Conservation (phyloP, 1,139 yeast genomes). For the Yamadazyma jaroonii region DNA sequence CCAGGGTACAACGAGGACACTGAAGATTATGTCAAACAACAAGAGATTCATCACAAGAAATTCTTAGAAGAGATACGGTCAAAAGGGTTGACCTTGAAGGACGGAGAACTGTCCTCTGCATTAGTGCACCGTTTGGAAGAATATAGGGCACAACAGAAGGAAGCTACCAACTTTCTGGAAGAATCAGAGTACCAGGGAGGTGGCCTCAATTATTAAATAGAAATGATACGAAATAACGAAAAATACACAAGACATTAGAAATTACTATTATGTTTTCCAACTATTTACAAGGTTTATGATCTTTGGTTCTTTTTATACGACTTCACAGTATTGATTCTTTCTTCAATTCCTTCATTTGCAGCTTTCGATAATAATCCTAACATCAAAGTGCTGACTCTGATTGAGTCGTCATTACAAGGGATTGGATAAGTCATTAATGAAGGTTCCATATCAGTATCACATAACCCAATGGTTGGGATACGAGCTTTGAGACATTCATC, state of each 20-base stretch:
- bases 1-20: slow-evolving; percentile 4
- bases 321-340: slow-evolving; percentile 45
- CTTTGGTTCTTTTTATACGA: slow-evolving; percentile 16
- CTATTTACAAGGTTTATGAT: slow-evolving; percentile 3
- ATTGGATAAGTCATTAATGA: slow-evolving; percentile 87
- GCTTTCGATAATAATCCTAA: slow-evolving; percentile 83
- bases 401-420: slow-evolving; percentile 95
- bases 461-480: slow-evolving; percentile 89
- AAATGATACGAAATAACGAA: not conserved
- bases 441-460: slow-evolving; percentile 94
- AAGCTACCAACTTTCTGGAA: no score
- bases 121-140: no score
- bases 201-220: not conserved
- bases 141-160: not conserved
- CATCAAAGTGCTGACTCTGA: slow-evolving; percentile 74
- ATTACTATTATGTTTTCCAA: no score
- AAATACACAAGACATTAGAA: not conserved
- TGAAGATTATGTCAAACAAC: slow-evolving; percentile 15
- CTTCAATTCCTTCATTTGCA: slow-evolving; percentile 71
- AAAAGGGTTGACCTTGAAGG: slow-evolving; percentile 1
- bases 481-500: slow-evolving; percentile 79
- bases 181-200: not conserved
- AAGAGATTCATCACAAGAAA: slow-evolving; percentile 18
- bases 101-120: not conserved
- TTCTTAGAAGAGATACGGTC: slow-evolving; percentile 23